phyloP scores from a whole-genome alignment of 768 basidiomycete genomes.

The Mycena sanguinolenta region DNA sequence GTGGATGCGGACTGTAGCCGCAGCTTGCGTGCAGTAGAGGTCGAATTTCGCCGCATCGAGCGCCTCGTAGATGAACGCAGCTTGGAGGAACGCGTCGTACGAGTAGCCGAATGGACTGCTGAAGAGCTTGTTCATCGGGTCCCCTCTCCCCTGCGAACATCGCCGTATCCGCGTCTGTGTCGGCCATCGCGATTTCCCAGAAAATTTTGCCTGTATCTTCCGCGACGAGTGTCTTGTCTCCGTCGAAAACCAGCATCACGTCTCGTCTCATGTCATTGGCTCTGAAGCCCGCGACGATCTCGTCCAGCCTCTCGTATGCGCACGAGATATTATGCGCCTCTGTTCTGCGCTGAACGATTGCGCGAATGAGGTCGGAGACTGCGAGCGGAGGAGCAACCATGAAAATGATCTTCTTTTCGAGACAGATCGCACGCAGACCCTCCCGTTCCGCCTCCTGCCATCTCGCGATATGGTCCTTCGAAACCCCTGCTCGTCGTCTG shows the following conservation, averaged over 20 bases:
- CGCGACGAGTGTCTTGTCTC: conserved; percentile 39
- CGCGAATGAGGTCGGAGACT: conserved; percentile 33
- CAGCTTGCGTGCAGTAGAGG: conserved; percentile 37
- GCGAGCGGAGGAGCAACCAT: conserved; percentile 28
- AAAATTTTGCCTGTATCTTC: conserved; percentile 40
- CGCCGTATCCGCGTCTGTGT: too few species aligned
- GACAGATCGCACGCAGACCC: conserved; percentile 39
- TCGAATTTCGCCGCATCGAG: conserved; percentile 35
- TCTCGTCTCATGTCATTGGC: conserved; percentile 10
- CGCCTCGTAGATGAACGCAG: conserved; percentile 38
- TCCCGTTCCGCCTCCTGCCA: conserved; percentile 39
- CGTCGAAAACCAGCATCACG: conserved; percentile 39
- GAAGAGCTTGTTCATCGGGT: conserved; percentile 41
- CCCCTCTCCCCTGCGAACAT: not conserved
- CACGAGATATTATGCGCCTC: conserved; percentile 36
- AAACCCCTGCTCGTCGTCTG: conserved; percentile 32
- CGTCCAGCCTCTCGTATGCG: conserved; percentile 35
- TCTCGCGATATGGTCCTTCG: conserved; percentile 35
- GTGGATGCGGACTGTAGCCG: not conserved
- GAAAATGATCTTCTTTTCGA: conserved; percentile 38
- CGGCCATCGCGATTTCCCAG: conserved; percentile 32
- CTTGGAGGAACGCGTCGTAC: conserved; percentile 41
- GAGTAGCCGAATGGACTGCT: conserved; percentile 41
- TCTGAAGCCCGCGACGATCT: conserved; percentile 20
- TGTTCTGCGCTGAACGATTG: conserved; percentile 32